Percentiles rank a stretch among this genome's conserved stretches.
Evolutionary conservation across 345 rosid species (phyloP).

Genomic region (Ceriops tagal): DNA sequence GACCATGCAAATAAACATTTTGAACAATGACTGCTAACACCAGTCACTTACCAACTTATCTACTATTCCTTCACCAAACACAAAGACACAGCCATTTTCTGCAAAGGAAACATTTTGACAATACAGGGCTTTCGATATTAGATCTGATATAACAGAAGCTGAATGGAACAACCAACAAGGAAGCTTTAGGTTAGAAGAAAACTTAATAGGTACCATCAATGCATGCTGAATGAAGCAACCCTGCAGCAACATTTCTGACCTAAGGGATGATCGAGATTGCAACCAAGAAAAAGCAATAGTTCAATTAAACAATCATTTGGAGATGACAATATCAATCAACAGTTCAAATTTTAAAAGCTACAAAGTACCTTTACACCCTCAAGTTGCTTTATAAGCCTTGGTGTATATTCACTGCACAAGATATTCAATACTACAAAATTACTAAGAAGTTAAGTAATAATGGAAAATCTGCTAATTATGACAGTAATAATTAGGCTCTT

Average conservation of each 20-base stretch:
- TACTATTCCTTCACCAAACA: constrained; percentile 69
- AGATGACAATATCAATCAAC: constrained; percentile 16
- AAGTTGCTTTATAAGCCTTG: constrained; percentile 85
- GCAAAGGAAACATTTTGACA: constrained; percentile 27
- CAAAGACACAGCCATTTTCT: constrained; percentile 75
- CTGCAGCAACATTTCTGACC: constrained; percentile 81
- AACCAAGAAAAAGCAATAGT: constrained; percentile 23
- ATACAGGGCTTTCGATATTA: constrained; percentile 15
- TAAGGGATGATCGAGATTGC: constrained; percentile 26
- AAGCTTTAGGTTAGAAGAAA: constrained; percentile 10
- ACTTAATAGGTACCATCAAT: constrained; percentile 55
- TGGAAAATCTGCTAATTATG: no score
- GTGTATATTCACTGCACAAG: constrained; percentile 80
- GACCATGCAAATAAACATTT: constrained; percentile 2
- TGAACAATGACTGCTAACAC: constrained; percentile 9
- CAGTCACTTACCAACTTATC: constrained; percentile 45
- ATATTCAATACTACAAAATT: constrained; percentile 10
- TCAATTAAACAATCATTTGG: neutral
- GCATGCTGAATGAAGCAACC: constrained; percentile 85
- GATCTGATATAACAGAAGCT: neutral
- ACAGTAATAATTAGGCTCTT: no score
- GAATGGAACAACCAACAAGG: constrained; percentile 2
- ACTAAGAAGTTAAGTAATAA: constrained; percentile 7
- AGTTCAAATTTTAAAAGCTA: constrained; percentile 6
- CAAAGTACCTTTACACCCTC: constrained; percentile 70